Percentiles rank a stretch among this genome's conserved stretches.
These are phyloP conservation scores for Coniochaeta sp. DNA, from an alignment of 2,329 filamentous ascomycete genomes.

Conservation along the genomic window DNA sequence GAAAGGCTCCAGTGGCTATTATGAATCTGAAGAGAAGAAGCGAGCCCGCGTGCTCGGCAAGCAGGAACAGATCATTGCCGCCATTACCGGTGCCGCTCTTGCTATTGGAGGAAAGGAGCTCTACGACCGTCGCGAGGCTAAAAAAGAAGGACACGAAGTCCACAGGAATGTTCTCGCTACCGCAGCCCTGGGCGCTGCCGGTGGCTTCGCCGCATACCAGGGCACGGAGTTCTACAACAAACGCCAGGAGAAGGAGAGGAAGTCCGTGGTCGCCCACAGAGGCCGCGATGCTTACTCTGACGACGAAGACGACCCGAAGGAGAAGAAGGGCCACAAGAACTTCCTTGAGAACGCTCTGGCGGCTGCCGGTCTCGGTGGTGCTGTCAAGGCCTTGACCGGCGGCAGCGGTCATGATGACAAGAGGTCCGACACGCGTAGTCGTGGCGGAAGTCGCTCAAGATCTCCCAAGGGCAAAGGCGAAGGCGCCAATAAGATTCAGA, in stretches of 20 bases:
- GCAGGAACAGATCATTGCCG: conserved; percentile 59
- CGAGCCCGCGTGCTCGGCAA: conserved; percentile 48
- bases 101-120: conserved; percentile 60
- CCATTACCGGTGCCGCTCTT: conserved; percentile 56
- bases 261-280: conserved; percentile 44
- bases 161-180: conserved; percentile 52
- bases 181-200: conserved; percentile 55
- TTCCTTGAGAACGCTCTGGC: conserved; percentile 57
- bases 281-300: conserved; percentile 51
- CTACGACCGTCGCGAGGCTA: conserved; percentile 54
- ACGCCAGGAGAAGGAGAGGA: conserved; percentile 44
- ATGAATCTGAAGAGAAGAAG: conserved; percentile 51
- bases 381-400: conserved; percentile 51
- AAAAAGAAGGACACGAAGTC: conserved; percentile 35
- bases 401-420: conserved; percentile 30
- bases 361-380: conserved; percentile 53
- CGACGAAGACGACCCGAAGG: conserved; percentile 43
- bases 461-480: conserved; percentile 41
- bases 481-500: conserved; percentile 57
- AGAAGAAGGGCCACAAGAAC: conserved; percentile 55
- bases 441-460: conserved; percentile 41
- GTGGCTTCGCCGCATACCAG: conserved; percentile 56
- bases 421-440: conserved; percentile 36
- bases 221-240: conserved; percentile 58
- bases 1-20: conserved; percentile 39